phyloP scores from a whole-genome alignment of 768 basidiomycete species.

The Boletellus ananas region DNA sequence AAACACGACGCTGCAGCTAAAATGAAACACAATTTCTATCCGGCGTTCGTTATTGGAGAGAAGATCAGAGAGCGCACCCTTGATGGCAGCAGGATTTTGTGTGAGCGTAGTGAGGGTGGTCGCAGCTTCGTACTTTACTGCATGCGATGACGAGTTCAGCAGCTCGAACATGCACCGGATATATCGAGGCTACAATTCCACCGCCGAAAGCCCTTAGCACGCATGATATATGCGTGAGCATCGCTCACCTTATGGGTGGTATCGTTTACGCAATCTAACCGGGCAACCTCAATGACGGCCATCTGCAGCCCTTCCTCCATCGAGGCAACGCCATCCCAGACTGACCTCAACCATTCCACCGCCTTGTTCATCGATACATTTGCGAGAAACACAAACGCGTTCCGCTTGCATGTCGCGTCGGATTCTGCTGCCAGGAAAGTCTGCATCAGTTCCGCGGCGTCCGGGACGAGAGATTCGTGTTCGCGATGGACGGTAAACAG shows the following conservation, averaged over 20 bases:
- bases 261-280: conserved; percentile 84
- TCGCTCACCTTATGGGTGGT: conserved; percentile 71
- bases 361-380: conserved; percentile 85
- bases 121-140: conserved; percentile 97
- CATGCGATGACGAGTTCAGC: conserved; percentile 82
- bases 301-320: conserved; percentile 95
- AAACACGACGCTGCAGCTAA: conserved; percentile 85
- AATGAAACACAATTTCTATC: conserved; percentile 2
- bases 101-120: conserved; percentile 91
- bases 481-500: conserved; percentile 92
- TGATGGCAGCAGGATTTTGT: conserved; percentile 93
- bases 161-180: conserved; percentile 93
- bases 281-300: conserved; percentile 90
- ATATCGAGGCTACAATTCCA: conserved; percentile 67
- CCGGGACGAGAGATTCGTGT: conserved; percentile 92
- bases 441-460: conserved; percentile 92
- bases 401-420: conserved; percentile 94
- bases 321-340: conserved; percentile 76
- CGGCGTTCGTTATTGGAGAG: neutral
- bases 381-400: conserved; percentile 94
- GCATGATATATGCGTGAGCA: neutral
- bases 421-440: conserved; percentile 95
- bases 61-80: conserved; percentile 50
- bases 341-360: conserved; percentile 82
- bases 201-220: conserved; percentile 2